Percentiles rank a stretch among this genome's conserved stretches.
These are phyloP conservation scores for Candida boleticola DNA, from an alignment of 805 yeast genomes.

Conservation along the genomic window DNA sequence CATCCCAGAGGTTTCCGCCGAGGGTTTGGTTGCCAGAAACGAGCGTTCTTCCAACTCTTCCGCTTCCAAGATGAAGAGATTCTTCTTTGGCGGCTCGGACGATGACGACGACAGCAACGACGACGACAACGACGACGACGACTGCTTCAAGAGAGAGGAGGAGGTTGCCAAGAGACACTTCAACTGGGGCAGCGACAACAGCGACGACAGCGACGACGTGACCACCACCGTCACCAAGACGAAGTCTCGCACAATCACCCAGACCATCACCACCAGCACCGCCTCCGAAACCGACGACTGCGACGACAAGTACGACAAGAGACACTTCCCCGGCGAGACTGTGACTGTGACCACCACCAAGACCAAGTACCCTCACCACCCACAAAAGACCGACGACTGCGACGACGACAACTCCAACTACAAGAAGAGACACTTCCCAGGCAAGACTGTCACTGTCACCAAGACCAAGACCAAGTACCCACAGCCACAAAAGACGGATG, in stretches of 20 bases:
- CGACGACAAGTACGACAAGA: conserved; percentile 1
- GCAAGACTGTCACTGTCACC: conserved; percentile 1
- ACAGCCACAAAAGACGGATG: neutral
- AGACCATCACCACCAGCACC: neutral
- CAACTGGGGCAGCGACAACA: neutral
- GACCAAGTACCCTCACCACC: neutral
- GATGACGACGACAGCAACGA: neutral
- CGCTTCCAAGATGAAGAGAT: neutral
- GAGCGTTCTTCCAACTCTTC: conserved; percentile 12
- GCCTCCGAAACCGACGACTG: neutral
- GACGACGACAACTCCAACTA: neutral
- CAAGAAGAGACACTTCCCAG: conserved; percentile 1
- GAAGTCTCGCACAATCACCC: neutral
- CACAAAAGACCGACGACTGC: conserved; percentile 1
- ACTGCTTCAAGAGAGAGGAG: no score
- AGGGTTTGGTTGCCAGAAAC: conserved; percentile 20
- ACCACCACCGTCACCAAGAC: conserved; percentile 1
- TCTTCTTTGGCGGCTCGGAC: neutral
- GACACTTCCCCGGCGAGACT: neutral
- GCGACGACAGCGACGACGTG: neutral
- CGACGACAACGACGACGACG: neutral
- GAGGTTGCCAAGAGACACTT: neutral
- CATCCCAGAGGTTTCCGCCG: conserved; percentile 2
- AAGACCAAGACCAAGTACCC: neutral
- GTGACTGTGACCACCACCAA: neutral